phyloP scores from a whole-genome alignment of 2,329 filamentous ascomycete species.

The Lasiodiplodia citricola region DNA sequence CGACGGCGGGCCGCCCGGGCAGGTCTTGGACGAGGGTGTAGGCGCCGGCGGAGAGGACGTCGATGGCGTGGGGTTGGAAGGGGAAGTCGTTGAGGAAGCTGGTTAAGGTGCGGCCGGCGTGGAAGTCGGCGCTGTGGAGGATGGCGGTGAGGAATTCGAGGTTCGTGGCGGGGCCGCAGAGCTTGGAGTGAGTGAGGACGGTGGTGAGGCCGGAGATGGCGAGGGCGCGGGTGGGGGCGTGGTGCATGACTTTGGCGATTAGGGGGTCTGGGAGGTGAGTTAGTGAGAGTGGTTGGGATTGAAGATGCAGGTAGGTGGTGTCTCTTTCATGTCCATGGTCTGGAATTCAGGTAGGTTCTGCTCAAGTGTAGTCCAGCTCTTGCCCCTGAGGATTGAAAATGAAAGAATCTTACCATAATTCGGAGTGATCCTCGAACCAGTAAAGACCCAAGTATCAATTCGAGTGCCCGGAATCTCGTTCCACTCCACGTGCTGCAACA shows the following conservation, averaged over 20 bases:
- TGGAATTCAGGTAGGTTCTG: neutral
- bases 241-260: constrained; percentile 64
- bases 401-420: constrained; percentile 51
- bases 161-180: constrained; percentile 63
- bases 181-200: constrained; percentile 52
- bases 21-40: constrained; percentile 66
- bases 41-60: constrained; percentile 61
- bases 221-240: constrained; percentile 48
- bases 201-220: constrained; percentile 53
- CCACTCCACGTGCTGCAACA: constrained; percentile 63
- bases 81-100: constrained; percentile 59
- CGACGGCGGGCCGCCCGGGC: constrained; percentile 61
- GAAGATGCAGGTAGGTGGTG: neutral
- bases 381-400: neutral
- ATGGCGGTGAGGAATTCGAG: constrained; percentile 61
- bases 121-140: constrained; percentile 53
- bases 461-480: constrained; percentile 55
- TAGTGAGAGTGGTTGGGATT: neutral
- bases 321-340: neutral
- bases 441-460: constrained; percentile 68
- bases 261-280: constrained; percentile 51
- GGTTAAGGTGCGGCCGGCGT: constrained; percentile 60
- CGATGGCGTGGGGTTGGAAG: constrained; percentile 59
- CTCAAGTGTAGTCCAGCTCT: neutral
- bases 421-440: constrained; percentile 62